Conservation (phyloP, 2,329 filamentous ascomycete species). For the Aspergillus brasiliensis region DNA sequence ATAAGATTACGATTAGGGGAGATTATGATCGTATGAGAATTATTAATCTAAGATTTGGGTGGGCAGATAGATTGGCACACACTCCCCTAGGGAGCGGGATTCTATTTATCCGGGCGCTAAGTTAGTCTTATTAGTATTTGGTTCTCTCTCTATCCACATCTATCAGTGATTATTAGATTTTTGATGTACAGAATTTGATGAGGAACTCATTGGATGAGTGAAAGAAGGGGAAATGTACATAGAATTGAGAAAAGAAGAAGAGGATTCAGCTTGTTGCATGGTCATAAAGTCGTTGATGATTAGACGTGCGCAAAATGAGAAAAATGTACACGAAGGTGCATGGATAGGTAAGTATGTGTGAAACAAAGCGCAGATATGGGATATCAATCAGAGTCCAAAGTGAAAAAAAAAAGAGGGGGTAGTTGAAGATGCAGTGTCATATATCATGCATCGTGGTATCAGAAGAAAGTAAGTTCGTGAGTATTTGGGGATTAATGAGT, state of each 20-base stretch:
- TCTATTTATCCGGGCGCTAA: too few species aligned
- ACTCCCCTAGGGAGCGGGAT: too few species aligned
- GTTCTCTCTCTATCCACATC: too few species aligned
- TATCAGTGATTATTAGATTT: too few species aligned
- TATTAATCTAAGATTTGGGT: neutral
- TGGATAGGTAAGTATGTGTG: neutral
- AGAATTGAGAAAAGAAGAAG: neutral
- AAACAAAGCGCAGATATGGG: neutral
- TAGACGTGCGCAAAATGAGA: neutral
- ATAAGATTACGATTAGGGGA: neutral
- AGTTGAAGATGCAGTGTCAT: neutral
- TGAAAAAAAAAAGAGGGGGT: neutral
- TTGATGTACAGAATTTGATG: neutral
- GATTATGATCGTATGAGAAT: neutral
- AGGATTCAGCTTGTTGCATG: neutral
- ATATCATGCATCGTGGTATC: neutral
- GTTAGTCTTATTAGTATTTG: too few species aligned
- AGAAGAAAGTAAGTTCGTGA: neutral
- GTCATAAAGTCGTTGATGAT: conserved; percentile 3
- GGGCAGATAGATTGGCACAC: neutral
- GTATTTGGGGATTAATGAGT: neutral
- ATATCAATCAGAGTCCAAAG: neutral
- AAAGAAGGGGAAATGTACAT: neutral
- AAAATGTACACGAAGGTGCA: neutral
- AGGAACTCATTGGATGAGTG: neutral